Base-by-base conservation (phyloP, 1,284 basidiomycete species). In the Gomphus bonarii region DNA sequence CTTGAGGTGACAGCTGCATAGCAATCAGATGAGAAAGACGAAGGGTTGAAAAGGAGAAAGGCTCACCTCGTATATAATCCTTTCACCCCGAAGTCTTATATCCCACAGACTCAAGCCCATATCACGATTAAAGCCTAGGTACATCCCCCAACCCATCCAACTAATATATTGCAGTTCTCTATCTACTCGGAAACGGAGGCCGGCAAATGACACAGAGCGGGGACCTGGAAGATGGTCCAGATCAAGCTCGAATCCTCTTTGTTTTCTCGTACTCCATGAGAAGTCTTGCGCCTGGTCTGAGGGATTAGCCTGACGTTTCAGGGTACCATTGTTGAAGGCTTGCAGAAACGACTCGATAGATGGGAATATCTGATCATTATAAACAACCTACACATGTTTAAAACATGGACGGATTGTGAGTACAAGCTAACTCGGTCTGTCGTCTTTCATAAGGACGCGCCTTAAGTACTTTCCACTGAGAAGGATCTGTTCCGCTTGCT, bases 31-130 rank as follows among this genome's bases (percentile, higher is more conserved):
- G 50, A 43, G 56, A 12, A 8, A 40, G n/a, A 40, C 16, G 16
- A 40, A n/a, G 38, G 36, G 11, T 35, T 22, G 22, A 40, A 33
- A 10, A 50, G 25, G n/a, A 33, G 18, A 22, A n/a, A 8, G 8
- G n/a, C 61, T 35, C 54, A 78, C 76, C 69, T 87, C 80, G 62
- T 86, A 86, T 44, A 86, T 73, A 54, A 88, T 76, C 12, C 81
- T 68, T 62, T 84, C 80, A 22, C 75, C 76, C 43, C 74, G 69
- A 70, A 86, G 84, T 11, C 75, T 72, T 57, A 87, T 73, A 64
- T 87, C 79, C 80, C 80, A 87, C 11, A 87, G 67, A 55, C 76
- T 77, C 58, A 87, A 60, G 11, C 84, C 81, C 79, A 84, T 84
- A 63, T 83, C 83, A 38, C 82, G 67, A 54, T 81, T 77, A 63